These are phyloP conservation scores for Neurospora crassa DNA, from an alignment of 2,329 filamentous ascomycete species.

Conservation along the genomic window DNA sequence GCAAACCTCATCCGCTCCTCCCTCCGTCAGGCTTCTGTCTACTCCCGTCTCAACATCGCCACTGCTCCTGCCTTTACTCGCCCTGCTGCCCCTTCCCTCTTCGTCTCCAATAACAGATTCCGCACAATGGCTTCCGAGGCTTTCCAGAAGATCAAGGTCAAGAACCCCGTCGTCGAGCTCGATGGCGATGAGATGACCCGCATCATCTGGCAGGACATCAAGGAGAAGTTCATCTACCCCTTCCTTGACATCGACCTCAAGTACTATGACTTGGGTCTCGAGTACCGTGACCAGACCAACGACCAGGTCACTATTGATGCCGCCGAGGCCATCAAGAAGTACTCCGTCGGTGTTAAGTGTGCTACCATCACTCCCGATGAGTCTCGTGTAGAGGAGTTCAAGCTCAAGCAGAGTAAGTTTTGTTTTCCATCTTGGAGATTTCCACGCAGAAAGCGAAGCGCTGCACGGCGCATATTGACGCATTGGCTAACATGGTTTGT, in stretches of 20 bases:
- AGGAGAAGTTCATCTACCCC: conserved; percentile 95
- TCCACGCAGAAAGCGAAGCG: conserved; percentile 3
- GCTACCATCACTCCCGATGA: conserved; percentile 98
- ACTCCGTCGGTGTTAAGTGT: conserved; percentile 97
- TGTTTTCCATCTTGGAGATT: neutral
- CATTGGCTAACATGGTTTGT: conserved; percentile 1
- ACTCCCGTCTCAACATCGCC: conserved; percentile 11
- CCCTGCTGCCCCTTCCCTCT: conserved; percentile 18
- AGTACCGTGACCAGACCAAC: conserved; percentile 91
- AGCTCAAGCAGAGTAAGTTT: conserved; percentile 86
- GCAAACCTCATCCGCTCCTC: conserved; percentile 17
- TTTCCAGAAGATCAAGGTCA: conserved; percentile 91
- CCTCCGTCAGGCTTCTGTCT: conserved; percentile 13
- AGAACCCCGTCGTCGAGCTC: conserved; percentile 96
- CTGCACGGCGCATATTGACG: neutral
- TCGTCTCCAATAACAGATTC: conserved; percentile 25
- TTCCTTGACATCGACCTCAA: conserved; percentile 97
- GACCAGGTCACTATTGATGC: conserved; percentile 94
- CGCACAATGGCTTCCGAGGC: conserved; percentile 41
- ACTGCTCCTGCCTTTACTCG: conserved; percentile 7
- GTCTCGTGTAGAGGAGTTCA: conserved; percentile 92
- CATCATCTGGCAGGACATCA: conserved; percentile 98
- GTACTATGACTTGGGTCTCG: conserved; percentile 90
- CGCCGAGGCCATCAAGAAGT: conserved; percentile 97
- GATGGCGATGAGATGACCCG: conserved; percentile 96